Percentiles rank a stretch among this genome's conserved stretches.
These are phyloP conservation scores for Aspergillus sp. DNA, from an alignment of 2,329 filamentous ascomycete genomes.

Conservation along the genomic window DNA sequence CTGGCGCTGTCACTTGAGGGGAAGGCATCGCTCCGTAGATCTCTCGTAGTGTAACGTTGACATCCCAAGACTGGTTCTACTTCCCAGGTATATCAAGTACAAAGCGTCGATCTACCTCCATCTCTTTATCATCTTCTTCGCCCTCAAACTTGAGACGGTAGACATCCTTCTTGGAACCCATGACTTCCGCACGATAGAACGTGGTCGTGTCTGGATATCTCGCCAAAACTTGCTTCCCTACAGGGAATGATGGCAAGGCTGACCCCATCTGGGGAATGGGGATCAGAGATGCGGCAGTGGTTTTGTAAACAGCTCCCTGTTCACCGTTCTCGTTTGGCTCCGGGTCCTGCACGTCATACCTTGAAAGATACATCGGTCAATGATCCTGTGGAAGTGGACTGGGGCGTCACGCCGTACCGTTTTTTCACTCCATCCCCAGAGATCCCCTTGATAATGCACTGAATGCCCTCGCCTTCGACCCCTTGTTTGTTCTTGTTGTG, in stretches of 20 bases:
- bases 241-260: constrained; percentile 61
- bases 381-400: constrained; percentile 8
- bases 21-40: neutral
- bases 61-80: constrained; percentile 21
- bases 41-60: neutral
- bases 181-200: constrained; percentile 81
- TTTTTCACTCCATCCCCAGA: constrained; percentile 72
- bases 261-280: constrained; percentile 67
- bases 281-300: constrained; percentile 74
- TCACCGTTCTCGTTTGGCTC: constrained; percentile 71
- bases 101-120: constrained; percentile 73
- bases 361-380: constrained; percentile 29
- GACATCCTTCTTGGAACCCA: constrained; percentile 61
- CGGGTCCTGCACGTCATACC: constrained; percentile 78
- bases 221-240: constrained; percentile 72
- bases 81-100: constrained; percentile 70
- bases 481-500: constrained; percentile 53
- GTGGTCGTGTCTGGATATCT: constrained; percentile 82
- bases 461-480: constrained; percentile 61
- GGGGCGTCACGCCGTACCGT: constrained; percentile 45
- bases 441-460: constrained; percentile 75
- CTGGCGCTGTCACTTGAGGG: neutral
- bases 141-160: constrained; percentile 72
- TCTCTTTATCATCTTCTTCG: constrained; percentile 71
- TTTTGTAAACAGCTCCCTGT: constrained; percentile 63